Evolutionary conservation across 192 early-diverging fungal species (phyloP).

Genomic region (Piromyces sp.): DNA sequence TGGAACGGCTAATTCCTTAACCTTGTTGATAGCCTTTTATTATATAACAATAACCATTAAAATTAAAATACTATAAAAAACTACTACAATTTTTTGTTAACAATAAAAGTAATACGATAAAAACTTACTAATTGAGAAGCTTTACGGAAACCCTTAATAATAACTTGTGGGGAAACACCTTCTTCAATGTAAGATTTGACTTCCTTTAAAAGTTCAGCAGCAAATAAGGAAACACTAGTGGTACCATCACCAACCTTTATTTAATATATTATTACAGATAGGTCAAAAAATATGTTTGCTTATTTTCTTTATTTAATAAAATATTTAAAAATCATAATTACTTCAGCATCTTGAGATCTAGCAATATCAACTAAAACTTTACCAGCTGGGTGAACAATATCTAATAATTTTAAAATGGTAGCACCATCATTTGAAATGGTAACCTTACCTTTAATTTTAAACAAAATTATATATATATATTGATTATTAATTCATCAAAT

Average conservation of each 20-base stretch:
- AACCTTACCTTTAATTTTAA: slow-evolving; percentile 38
- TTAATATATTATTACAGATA: not conserved
- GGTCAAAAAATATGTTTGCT: too few species aligned
- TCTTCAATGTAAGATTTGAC: slow-evolving; percentile 87
- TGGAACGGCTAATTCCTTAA: slow-evolving; percentile 79
- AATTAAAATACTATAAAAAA: too few species aligned
- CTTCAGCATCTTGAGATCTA: slow-evolving; percentile 92
- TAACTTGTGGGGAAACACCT: slow-evolving; percentile 74
- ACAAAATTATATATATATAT: not conserved
- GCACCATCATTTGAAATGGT: slow-evolving; percentile 99
- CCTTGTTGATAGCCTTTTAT: slow-evolving; percentile 59
- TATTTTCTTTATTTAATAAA: too few species aligned
- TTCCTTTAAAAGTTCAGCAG: slow-evolving; percentile 92
- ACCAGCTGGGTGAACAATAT: slow-evolving; percentile 96
- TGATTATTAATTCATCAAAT: too few species aligned
- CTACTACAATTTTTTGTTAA: too few species aligned
- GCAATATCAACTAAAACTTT: slow-evolving; percentile 97
- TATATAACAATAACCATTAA: too few species aligned
- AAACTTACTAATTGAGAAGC: slow-evolving; percentile 66
- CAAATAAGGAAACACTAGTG: slow-evolving; percentile 89
- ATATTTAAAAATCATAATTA: too few species aligned
- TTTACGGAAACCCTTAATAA: slow-evolving; percentile 85
- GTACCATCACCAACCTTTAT: slow-evolving; percentile 86
- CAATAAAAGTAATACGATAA: too few species aligned
- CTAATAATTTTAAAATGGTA: slow-evolving; percentile 92